phyloP scores from a whole-genome alignment of 2,329 filamentous ascomycete species.

The Ophiostoma ips region DNA sequence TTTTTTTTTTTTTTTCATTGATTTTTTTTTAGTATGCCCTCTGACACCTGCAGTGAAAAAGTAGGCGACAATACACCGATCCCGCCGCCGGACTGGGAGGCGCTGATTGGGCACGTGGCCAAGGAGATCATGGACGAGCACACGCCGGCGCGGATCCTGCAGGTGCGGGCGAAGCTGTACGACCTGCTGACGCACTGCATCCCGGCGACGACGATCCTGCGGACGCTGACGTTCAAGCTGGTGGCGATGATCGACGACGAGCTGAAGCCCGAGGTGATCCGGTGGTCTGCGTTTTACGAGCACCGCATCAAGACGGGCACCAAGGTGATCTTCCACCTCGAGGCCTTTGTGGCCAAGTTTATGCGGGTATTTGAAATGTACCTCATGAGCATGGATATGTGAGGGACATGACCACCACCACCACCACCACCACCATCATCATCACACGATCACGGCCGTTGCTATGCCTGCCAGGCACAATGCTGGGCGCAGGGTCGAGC shows the following conservation, averaged over 20 bases:
- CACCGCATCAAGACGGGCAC: constrained; percentile 82
- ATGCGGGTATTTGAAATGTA: constrained; percentile 94
- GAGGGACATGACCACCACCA: background rate
- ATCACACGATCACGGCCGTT: too few relatives aligned
- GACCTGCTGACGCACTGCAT: constrained; percentile 96
- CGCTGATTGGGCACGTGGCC: constrained; percentile 77
- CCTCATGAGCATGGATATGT: constrained; percentile 71
- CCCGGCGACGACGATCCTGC: constrained; percentile 83
- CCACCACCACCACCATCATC: background rate
- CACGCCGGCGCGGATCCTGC: constrained; percentile 74
- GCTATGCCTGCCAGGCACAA: too few relatives aligned
- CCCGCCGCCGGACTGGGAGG: constrained; percentile 93
- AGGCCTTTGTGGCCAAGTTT: constrained; percentile 97
- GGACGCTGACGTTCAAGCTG: constrained; percentile 88
- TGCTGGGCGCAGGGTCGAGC: too few relatives aligned
- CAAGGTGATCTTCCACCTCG: constrained; percentile 95
- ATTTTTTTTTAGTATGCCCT: background rate
- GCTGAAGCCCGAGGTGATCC: constrained; percentile 82
- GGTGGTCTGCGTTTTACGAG: constrained; percentile 95
- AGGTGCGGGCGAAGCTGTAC: constrained; percentile 88
- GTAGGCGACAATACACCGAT: constrained; percentile 78
- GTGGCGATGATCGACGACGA: constrained; percentile 76
- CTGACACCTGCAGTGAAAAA: constrained; percentile 52
- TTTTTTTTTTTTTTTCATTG: background rate
- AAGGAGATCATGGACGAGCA: constrained; percentile 87